phyloP scores from a whole-genome alignment of 352 stramenopile genomes.

The Plasmopara muralis region DNA sequence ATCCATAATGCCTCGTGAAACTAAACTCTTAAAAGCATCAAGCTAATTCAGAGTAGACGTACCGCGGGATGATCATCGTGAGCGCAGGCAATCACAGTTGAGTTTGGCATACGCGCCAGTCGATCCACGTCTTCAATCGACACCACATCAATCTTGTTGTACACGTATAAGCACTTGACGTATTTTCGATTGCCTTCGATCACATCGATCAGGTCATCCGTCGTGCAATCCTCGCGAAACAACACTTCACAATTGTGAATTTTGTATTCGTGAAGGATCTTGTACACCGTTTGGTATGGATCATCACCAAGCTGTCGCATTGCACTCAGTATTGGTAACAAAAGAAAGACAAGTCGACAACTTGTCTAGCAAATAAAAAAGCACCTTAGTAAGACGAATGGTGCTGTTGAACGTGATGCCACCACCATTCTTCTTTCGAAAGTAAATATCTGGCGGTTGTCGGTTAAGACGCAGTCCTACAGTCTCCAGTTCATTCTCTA shows the following conservation, averaged over 20 bases:
- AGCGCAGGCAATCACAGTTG: slow-evolving; percentile 93
- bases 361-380: slow-evolving; percentile 5
- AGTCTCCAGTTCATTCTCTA: slow-evolving; percentile 97
- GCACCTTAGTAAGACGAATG: slow-evolving; percentile 91
- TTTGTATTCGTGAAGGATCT: slow-evolving; percentile 94
- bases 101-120: slow-evolving; percentile 93
- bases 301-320: slow-evolving; percentile 68
- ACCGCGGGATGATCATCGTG: slow-evolving; percentile 69
- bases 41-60: slow-evolving; percentile 3
- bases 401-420: slow-evolving; percentile 96
- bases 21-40: neutral
- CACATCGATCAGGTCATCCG: slow-evolving; percentile 98
- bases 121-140: slow-evolving; percentile 98
- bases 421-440: slow-evolving; percentile 91
- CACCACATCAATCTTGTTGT: slow-evolving; percentile 99
- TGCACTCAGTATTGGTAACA: neutral
- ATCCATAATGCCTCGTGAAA: slow-evolving; percentile 17
- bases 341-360: slow-evolving; percentile 2
- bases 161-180: slow-evolving; percentile 98
- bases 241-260: slow-evolving; percentile 97
- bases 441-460: slow-evolving; percentile 94
- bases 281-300: slow-evolving; percentile 85
- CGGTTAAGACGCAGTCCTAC: slow-evolving; percentile 98
- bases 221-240: slow-evolving; percentile 94
- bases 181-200: slow-evolving; percentile 99